Base-by-base conservation (phyloP, 352 stramenopile species). In the Pythium dissotocum region DNA sequence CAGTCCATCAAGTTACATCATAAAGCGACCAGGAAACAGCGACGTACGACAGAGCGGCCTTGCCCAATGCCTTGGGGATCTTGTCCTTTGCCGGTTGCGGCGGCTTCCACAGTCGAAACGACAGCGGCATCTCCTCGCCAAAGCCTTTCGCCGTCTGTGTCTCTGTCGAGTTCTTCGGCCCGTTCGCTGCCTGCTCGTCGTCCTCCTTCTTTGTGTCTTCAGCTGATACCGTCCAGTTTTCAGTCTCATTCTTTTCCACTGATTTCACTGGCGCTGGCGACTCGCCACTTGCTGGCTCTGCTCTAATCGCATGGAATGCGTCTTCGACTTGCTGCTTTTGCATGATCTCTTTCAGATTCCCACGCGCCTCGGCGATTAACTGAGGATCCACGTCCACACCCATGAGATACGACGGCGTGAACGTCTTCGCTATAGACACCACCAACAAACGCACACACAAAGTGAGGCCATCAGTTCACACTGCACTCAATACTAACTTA, bases 321-420 rank as follows among this genome's bases (percentile, higher is more conserved):
- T 78, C 80, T 51, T 89, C 61, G 16, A 91, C 80, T 14, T 81
- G 70, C 51, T 84, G 61, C 49, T 89, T 78, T 24, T 86, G 77
- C 61, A 92, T 69, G 54, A 88, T 72, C 35, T 92, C 78, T 61
- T 87, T 88, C 28, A 94, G 38, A n/a, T 87, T 73, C 40, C 63
- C 72, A 70, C 83, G 78, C 9, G 88, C 88, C 36, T 69, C 67
- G 5, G 78, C 82, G 63, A 95, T 69, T 33, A 95, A 67, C 61
- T 88, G 70, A 5, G 81, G 71, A 65, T 95, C 88, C 53, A 89
- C 76, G 65, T 95, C 88, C 24, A 95, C 65, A 1, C 86, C 88
- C 18, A 94, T 65, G 33, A 95, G 53, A 61, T 83, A 89, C 46
- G 69, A 69, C 13, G 85, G 85, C 14, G 68, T 72, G 64, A 91